Conservation (phyloP, 1,139 yeast species). For the Groenewaldozyma auringiensis region DNA sequence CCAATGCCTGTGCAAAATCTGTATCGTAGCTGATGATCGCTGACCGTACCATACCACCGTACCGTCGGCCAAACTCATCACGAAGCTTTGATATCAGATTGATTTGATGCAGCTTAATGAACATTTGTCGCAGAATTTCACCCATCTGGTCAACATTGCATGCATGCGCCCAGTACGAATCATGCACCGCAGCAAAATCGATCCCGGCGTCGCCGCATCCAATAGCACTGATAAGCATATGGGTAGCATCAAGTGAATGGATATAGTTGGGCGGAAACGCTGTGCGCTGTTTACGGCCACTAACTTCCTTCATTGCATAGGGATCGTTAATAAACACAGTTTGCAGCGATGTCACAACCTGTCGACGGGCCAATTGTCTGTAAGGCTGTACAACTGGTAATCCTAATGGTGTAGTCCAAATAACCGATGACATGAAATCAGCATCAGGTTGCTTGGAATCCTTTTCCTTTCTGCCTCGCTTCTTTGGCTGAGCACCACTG, state of each 20-base stretch:
- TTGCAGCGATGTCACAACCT: constrained; percentile 72
- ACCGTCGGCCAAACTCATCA: constrained; percentile 75
- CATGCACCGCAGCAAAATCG: constrained; percentile 95
- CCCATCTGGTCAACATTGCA: constrained; percentile 72
- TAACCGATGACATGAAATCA: constrained; percentile 70
- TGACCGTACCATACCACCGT: constrained; percentile 57
- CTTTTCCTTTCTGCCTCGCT: constrained; percentile 21
- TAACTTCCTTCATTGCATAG: constrained; percentile 70
- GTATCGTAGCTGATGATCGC: constrained; percentile 47
- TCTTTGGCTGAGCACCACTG: constrained; percentile 5
- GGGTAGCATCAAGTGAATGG: constrained; percentile 95
- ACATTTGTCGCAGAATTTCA: constrained; percentile 63
- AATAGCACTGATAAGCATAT: constrained; percentile 85
- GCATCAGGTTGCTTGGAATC: constrained; percentile 16
- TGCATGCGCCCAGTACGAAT: constrained; percentile 98
- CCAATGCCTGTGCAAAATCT: constrained; percentile 39
- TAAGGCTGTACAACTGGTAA: constrained; percentile 90
- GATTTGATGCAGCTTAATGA: constrained; percentile 66
- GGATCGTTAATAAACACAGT: constrained; percentile 80
- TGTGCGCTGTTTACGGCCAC: constrained; percentile 78
- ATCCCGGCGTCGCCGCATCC: constrained; percentile 62
- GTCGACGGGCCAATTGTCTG: constrained; percentile 55
- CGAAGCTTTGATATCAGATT: constrained; percentile 64
- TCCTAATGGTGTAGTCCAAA: constrained; percentile 95
- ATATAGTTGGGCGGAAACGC: constrained; percentile 96